Evolutionary conservation across 371 early-diverging fungal genomes (phyloP), one percentile per base, ranked within the genome.

Genomic region (Zychaea mexicana): DNA sequence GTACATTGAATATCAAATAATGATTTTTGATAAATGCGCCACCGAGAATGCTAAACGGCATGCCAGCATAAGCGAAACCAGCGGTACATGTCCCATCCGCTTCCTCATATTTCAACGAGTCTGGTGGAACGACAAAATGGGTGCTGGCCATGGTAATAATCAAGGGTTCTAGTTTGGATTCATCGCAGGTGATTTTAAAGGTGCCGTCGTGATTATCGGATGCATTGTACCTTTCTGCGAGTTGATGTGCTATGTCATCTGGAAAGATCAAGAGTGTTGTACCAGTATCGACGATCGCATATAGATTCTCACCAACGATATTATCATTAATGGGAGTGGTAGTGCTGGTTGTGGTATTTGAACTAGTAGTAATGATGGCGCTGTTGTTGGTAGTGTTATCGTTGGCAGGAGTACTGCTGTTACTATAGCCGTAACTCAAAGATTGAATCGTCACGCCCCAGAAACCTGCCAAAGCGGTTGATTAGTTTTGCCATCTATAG

Each of bases 21-120:
- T 81, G 70, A 46, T 79, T 72, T 70, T 81, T 81, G 61, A 83
- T 69, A 64, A 83, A 81, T 33, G 78, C 73, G 39, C 81, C 79
- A 57, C 68, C 72, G 28, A 83, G 39, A 33, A 83, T 68, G 9
- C 67, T 68, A 26, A 76, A 63, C 1, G 64, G 61, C 54, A 74
- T 59, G 33, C 71, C 60, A 21, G 65, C 61, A 59, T 69, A 68
- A 19, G 70, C 67, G 32, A 76, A 67, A 27, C 75, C 66, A 32
- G 72, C 69, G 28, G 62, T 60, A 30, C 74, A 73, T n/a, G 27
- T 47, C 26, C 49, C 22, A 9, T 64, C 56, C 19, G 65, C 28
- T 52, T 64, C 60, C 27, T 57, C 55, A 33, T 57, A 72, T 52
- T 72, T 59, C 21, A 76, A 54, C 15, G 65, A 67, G 7, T 67